phyloP scores from a whole-genome alignment of 2,329 filamentous ascomycete genomes.

The Pseudopithomyces maydicus region DNA sequence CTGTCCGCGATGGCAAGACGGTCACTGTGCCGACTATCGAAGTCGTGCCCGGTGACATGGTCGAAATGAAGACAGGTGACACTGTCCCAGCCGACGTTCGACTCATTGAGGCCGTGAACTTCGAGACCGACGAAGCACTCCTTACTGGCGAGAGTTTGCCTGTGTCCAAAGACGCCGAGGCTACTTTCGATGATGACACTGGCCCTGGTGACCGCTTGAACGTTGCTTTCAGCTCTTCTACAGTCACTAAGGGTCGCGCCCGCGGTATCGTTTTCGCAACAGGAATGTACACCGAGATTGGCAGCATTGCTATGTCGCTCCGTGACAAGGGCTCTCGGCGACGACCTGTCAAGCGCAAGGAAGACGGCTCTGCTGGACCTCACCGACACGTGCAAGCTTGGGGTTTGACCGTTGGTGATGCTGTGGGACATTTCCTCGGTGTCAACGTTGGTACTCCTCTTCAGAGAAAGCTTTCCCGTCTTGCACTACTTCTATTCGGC shows the following conservation, averaged over 20 bases:
- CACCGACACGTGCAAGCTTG: constrained; percentile 56
- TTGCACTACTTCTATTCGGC: constrained; percentile 42
- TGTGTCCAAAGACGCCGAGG: constrained; percentile 66
- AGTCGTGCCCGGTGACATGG: constrained; percentile 70
- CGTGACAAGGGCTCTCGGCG: constrained; percentile 51
- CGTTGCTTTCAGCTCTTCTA: constrained; percentile 72
- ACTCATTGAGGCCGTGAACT: constrained; percentile 69
- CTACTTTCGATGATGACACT: constrained; percentile 57
- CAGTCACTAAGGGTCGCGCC: constrained; percentile 71
- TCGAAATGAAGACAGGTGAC: constrained; percentile 67
- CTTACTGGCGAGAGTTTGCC: constrained; percentile 73
- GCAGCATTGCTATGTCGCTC: constrained; percentile 72
- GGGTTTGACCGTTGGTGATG: constrained; percentile 53
- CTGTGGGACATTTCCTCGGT: constrained; percentile 45
- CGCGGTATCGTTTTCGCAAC: constrained; percentile 71
- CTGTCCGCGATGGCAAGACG: constrained; percentile 60
- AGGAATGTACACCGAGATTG: constrained; percentile 75
- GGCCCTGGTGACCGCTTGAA: constrained; percentile 72
- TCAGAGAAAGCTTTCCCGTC: constrained; percentile 43
- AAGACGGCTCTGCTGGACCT: constrained; percentile 38
- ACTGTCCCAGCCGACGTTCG: constrained; percentile 73
- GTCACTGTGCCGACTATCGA: constrained; percentile 60
- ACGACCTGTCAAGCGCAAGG: constrained; percentile 50
- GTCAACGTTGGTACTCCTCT: constrained; percentile 47
- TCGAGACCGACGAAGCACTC: constrained; percentile 75